Conservation (phyloP, 495 filamentous ascomycete species). For the Hamigera avellanea region DNA sequence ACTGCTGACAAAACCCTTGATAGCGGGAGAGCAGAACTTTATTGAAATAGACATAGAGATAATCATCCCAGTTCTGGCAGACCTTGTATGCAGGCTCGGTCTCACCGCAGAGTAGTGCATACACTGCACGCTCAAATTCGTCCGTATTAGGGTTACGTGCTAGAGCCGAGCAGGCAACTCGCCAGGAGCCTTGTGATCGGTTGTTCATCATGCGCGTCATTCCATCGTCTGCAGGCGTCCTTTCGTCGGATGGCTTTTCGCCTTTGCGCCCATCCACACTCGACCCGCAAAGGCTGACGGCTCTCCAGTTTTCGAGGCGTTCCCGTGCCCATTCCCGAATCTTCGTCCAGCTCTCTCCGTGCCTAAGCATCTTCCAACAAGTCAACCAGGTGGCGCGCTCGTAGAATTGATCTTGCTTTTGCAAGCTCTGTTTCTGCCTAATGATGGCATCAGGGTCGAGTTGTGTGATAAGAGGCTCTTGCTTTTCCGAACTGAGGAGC, state of each 20-base stretch:
- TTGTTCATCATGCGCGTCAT: conserved; percentile 37
- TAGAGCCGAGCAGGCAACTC: conserved; percentile 67
- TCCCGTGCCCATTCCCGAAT: conserved; percentile 73
- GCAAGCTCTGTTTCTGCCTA: conserved; percentile 61
- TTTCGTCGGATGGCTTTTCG: conserved; percentile 11
- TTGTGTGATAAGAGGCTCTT: conserved; percentile 66
- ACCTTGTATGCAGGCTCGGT: conserved; percentile 61
- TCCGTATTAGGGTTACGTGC: conserved; percentile 55
- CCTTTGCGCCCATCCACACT: conserved; percentile 29
- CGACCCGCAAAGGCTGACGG: conserved; percentile 38
- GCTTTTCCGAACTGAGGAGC: conserved; percentile 43
- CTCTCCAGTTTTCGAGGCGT: conserved; percentile 75
- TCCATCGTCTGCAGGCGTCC: conserved; percentile 28
- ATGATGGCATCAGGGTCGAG: conserved; percentile 84
- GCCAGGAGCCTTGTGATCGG: conserved; percentile 51
- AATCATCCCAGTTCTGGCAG: conserved; percentile 77
- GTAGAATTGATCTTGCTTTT: conserved; percentile 70
- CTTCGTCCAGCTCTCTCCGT: conserved; percentile 57
- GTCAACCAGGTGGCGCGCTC: conserved; percentile 81
- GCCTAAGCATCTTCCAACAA: conserved; percentile 78
- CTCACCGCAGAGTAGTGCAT: conserved; percentile 78
- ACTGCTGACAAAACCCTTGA: conserved; percentile 32
- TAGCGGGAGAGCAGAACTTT: conserved; percentile 52
- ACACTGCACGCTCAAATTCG: conserved; percentile 79
- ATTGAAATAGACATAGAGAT: conserved; percentile 84